phyloP scores from a whole-genome alignment of 2,329 filamentous ascomycete species.

The Sclerotinia minor region DNA sequence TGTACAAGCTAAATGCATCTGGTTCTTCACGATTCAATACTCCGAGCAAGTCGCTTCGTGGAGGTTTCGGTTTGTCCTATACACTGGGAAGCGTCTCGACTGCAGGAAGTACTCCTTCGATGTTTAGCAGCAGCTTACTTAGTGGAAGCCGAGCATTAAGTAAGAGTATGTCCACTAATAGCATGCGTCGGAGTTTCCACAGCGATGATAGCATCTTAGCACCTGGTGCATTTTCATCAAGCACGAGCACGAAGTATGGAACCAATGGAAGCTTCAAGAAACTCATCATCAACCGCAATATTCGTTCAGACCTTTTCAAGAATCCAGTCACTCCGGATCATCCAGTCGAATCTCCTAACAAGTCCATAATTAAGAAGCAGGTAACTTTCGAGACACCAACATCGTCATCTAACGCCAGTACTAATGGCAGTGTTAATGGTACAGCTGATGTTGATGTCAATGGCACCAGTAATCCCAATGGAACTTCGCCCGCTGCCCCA shows the following conservation, averaged over 20 bases:
- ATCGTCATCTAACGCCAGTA: conserved; percentile 34
- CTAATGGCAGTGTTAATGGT: conserved; percentile 42
- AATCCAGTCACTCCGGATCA: conserved; percentile 49
- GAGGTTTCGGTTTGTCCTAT: conserved; percentile 89
- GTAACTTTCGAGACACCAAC: conserved; percentile 76
- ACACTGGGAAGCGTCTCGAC: conserved; percentile 74
- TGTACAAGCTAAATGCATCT: conserved; percentile 82
- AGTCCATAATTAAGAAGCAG: conserved; percentile 66
- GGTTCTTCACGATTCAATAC: conserved; percentile 73
- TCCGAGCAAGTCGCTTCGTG: conserved; percentile 68
- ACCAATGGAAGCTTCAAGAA: conserved; percentile 77
- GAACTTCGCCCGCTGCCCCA: conserved; percentile 33
- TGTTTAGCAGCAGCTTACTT: conserved; percentile 65
- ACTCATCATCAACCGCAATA: conserved; percentile 84
- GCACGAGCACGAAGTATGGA: conserved; percentile 62
- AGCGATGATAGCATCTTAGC: conserved; percentile 83
- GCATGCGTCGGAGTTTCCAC: conserved; percentile 77
- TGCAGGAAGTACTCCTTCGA: conserved; percentile 66
- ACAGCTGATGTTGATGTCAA: conserved; percentile 43
- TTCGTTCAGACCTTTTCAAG: conserved; percentile 71
- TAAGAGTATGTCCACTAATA: conserved; percentile 89
- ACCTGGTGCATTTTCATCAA: conserved; percentile 79
- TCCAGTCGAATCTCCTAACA: conserved; percentile 49
- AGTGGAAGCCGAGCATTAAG: conserved; percentile 65
- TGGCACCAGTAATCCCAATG: conserved; percentile 48